These are phyloP conservation scores for Huntiella moniliformis DNA, from an alignment of 2,329 filamentous ascomycete genomes.

Conservation along the genomic window DNA sequence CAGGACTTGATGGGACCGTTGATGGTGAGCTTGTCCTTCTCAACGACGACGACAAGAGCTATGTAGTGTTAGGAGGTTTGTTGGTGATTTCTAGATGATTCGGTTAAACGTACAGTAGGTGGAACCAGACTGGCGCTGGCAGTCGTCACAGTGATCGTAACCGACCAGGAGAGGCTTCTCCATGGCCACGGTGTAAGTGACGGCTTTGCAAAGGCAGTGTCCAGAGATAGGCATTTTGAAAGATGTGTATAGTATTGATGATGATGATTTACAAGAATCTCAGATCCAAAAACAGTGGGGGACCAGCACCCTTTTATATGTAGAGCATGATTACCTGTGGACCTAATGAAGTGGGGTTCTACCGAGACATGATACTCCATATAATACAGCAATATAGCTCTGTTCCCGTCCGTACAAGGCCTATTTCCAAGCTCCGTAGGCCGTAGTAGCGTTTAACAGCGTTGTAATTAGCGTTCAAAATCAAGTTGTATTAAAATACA, in stretches of 20 bases:
- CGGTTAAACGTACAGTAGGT: conserved; percentile 39
- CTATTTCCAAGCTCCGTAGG: too few species aligned
- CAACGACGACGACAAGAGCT: conserved; percentile 48
- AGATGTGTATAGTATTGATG: neutral
- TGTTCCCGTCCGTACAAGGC: too few species aligned
- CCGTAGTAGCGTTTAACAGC: too few species aligned
- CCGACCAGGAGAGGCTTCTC: conserved; percentile 35
- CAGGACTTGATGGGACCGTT: conserved; percentile 47
- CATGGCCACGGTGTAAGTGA: conserved; percentile 45
- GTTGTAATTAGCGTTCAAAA: too few species aligned
- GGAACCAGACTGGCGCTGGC: conserved; percentile 50
- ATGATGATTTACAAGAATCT: too few species aligned
- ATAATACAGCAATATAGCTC: too few species aligned
- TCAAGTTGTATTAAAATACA: too few species aligned
- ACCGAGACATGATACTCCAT: too few species aligned
- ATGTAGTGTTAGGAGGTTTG: neutral
- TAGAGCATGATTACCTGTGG: too few species aligned
- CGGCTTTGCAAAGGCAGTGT: conserved; percentile 53
- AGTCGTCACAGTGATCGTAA: conserved; percentile 57
- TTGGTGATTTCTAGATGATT: neutral
- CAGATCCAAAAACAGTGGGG: too few species aligned
- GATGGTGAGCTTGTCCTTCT: conserved; percentile 45
- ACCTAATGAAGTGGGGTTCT: too few species aligned
- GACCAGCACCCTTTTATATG: too few species aligned
- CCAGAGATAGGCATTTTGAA: conserved; percentile 41